Base-by-base conservation (phyloP, 768 basidiomycete species). In the Lactarius tabidus region DNA sequence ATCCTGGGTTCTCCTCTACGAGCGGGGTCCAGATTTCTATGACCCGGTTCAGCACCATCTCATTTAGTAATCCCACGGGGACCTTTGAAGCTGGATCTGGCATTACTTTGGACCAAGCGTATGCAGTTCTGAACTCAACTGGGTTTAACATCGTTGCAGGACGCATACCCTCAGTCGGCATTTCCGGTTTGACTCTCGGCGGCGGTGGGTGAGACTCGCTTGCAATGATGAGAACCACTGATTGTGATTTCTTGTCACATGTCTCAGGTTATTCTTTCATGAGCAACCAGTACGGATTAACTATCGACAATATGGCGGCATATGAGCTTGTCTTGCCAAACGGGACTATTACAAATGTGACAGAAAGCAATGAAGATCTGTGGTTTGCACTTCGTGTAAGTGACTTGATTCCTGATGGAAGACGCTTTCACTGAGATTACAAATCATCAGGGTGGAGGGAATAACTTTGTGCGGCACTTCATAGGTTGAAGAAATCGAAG, bases 271-370 rank as follows among this genome's bases (percentile, higher is more conserved):
- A 23, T 48, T 10, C 45, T 12, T 48, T 48, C 23, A 23, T 26
- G 45, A 48, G 45, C 45, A 48, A 48, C 23, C 45, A 48, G 23
- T 48, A 48, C 12, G 45, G 45, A 48, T 48, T 48, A 15, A 14
- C 1, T 1, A 26, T 26, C 45, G 78, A 79, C 65, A 78, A 76
- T 58, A 57, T 79, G 33, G 64, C 57, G 14, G 70, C 58, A 29
- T 71, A 68, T 15, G 59, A 74, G 58, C 63, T 77, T 10, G 74
- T 75, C 14, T 55, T 73, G 2, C 75, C 76, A 12, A 69, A 70
- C 54, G 78, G 78, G 33, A 67, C 64, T 54, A 60, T 65, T 17
- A 64, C 45, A 26, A 48, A 48, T 63, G 28, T 26, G 62, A 12
- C 38, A 35, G 17, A 3, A 26, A 17, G 8, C 35, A 10, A 18